A percentile compares a stretch with the other conserved stretches of the same genome.
These are phyloP conservation scores for Neonectria magnoliae DNA, from an alignment of 2,329 filamentous ascomycete species.

Conservation along the genomic window DNA sequence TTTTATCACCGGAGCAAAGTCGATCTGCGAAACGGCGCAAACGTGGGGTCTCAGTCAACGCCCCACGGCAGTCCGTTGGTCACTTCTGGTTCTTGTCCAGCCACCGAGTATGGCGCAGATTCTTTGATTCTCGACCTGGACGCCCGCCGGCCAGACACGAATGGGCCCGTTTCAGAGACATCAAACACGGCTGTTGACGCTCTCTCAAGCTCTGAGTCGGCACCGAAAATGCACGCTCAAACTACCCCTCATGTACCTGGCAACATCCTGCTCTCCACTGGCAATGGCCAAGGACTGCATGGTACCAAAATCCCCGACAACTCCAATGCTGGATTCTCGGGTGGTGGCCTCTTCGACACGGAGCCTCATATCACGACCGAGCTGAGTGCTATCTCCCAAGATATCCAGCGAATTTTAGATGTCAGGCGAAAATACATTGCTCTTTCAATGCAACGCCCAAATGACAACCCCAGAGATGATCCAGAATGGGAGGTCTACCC, in stretches of 20 bases:
- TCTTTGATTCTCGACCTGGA: constrained; percentile 47
- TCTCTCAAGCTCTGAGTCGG: constrained; percentile 20
- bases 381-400: constrained; percentile 85
- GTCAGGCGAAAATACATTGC: constrained; percentile 88
- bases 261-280: constrained; percentile 18
- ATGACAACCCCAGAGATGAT: constrained; percentile 89
- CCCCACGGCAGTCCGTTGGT: constrained; percentile 60
- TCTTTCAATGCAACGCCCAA: constrained; percentile 81
- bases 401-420: constrained; percentile 90
- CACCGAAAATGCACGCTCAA: constrained; percentile 26
- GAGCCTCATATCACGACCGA: constrained; percentile 87
- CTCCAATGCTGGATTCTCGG: constrained; percentile 35
- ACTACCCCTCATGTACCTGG: constrained; percentile 12
- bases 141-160: constrained; percentile 33
- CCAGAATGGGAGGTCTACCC: constrained; percentile 90
- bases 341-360: constrained; percentile 69
- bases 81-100: constrained; percentile 47
- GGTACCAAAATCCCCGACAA: constrained; percentile 29
- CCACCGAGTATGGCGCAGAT: constrained; percentile 51
- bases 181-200: constrained; percentile 31
- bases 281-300: constrained; percentile 19
- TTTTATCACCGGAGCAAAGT: constrained; percentile 92
- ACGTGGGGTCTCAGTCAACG: constrained; percentile 54
- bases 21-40: constrained; percentile 56
- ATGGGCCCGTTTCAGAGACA: constrained; percentile 53